Evolutionary conservation across 2,329 filamentous ascomycete species (phyloP).

Genomic region (Scytalidium lignicola): DNA sequence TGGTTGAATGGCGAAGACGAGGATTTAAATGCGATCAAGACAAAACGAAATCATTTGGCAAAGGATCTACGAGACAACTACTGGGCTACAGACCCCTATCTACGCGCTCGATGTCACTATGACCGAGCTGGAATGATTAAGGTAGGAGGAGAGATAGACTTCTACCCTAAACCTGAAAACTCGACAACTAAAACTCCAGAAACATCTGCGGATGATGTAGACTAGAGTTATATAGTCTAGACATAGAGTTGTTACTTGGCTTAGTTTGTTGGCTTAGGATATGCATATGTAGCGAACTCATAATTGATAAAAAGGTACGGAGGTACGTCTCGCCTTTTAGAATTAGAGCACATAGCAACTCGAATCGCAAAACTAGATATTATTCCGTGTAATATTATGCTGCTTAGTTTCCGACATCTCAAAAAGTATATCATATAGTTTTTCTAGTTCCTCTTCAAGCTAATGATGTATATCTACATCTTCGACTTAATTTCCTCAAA

Average conservation of each 20-base stretch:
- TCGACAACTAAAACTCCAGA: slow-evolving; percentile 10
- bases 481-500: slow-evolving; percentile 82
- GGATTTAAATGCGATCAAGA: slow-evolving; percentile 40
- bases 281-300: not conserved
- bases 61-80: slow-evolving; percentile 67
- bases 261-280: not conserved
- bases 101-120: slow-evolving; percentile 78
- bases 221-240: slow-evolving; percentile 13
- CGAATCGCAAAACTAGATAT: too few relatives aligned
- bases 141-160: slow-evolving; percentile 62
- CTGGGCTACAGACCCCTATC: slow-evolving; percentile 84
- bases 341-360: not conserved
- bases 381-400: too few relatives aligned
- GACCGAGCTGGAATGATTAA: slow-evolving; percentile 73
- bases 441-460: not conserved
- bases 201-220: slow-evolving; percentile 23
- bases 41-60: slow-evolving; percentile 57
- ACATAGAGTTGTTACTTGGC: not conserved
- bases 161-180: slow-evolving; percentile 47
- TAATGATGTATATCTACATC: slow-evolving; percentile 52
- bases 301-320: not conserved
- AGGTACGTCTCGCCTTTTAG: too few relatives aligned
- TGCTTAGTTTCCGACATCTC: too few relatives aligned
- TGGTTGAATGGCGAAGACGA: slow-evolving; percentile 59
- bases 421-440: not conserved